phyloP scores from a whole-genome alignment of 331 rosid genomes.

The Quercus phellos region DNA sequence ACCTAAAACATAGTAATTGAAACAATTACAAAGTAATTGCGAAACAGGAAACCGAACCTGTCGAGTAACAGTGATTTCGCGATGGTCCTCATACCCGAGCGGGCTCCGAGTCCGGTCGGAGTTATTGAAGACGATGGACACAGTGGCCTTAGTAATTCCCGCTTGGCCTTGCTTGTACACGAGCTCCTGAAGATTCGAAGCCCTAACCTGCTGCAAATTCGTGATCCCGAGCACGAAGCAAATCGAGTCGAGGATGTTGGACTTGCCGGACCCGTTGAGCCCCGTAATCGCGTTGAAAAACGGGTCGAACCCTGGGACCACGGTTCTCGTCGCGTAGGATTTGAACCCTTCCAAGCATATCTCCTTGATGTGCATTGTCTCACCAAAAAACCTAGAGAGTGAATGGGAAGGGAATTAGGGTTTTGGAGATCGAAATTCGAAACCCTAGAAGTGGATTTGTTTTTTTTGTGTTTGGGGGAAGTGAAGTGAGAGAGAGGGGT shows the following conservation, averaged over 20 bases:
- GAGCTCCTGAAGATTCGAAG: conserved; percentile 91
- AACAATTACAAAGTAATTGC: neutral
- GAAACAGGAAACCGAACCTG: conserved; percentile 43
- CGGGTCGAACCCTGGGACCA: conserved; percentile 85
- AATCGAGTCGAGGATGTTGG: conserved; percentile 88
- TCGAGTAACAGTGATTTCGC: conserved; percentile 86
- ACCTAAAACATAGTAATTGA: neutral
- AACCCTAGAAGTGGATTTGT: conserved; percentile 18
- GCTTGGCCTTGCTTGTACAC: conserved; percentile 99
- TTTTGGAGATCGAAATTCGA: conserved; percentile 25
- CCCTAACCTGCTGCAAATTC: conserved; percentile 90
- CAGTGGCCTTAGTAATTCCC: conserved; percentile 95
- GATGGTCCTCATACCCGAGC: conserved; percentile 75
- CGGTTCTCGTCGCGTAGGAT: conserved; percentile 90
- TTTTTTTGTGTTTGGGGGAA: too few relatives aligned
- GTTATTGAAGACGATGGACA: conserved; percentile 80
- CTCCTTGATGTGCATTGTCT: conserved; percentile 75
- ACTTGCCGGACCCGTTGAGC: conserved; percentile 93
- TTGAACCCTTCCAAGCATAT: conserved; percentile 92
- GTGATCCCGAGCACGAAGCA: conserved; percentile 93
- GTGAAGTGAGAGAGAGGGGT: neutral
- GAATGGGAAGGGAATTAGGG: neutral
- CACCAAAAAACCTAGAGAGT: neutral
- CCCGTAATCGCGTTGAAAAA: conserved; percentile 94
- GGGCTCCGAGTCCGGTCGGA: conserved; percentile 69